A percentile compares a stretch with the other conserved stretches of the same genome.
phyloP scores from a whole-genome alignment of 352 stramenopile genomes.

The Phytophthora citrophthora region DNA sequence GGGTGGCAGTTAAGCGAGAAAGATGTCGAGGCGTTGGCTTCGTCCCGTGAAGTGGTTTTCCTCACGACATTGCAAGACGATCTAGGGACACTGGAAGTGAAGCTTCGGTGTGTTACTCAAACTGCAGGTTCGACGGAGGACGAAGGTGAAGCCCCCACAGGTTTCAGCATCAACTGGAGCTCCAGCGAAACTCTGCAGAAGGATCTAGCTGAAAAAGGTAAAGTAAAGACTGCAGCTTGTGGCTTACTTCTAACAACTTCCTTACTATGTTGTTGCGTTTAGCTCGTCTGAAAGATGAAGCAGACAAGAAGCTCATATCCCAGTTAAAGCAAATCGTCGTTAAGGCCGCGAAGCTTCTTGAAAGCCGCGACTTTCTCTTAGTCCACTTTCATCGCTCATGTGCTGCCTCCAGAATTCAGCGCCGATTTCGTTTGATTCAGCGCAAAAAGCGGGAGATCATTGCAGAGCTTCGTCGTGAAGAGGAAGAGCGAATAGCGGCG shows the following conservation, averaged over 20 bases:
- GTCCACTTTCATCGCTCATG: conserved; percentile 29
- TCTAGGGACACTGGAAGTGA: conserved; percentile 47
- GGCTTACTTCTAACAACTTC: conserved; percentile 1
- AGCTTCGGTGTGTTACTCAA: conserved; percentile 25
- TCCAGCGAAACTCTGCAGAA: conserved; percentile 56
- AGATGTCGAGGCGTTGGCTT: conserved; percentile 47
- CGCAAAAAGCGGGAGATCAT: conserved; percentile 15
- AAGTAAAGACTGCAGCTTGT: background rate
- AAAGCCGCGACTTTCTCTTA: conserved; percentile 31
- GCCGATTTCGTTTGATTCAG: conserved; percentile 29
- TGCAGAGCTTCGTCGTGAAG: conserved; percentile 23
- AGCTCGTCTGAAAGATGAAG: conserved; percentile 38
- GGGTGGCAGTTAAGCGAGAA: conserved; percentile 36
- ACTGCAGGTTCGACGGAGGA: background rate
- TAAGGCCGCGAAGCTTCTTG: conserved; percentile 21
- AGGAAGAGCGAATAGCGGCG: conserved; percentile 23
- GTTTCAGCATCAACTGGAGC: conserved; percentile 66
- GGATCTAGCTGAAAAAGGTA: conserved; percentile 55
- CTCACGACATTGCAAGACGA: conserved; percentile 36
- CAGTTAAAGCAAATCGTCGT: conserved; percentile 39
- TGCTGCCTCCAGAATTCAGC: conserved; percentile 44
- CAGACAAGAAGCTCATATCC: conserved; percentile 46
- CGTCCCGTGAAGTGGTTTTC: conserved; percentile 58
- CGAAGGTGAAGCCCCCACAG: conserved; percentile 8
- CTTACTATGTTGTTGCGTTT: background rate